Base-by-base conservation (phyloP, 306 rosid genomes). In the Cicer judaicum region DNA sequence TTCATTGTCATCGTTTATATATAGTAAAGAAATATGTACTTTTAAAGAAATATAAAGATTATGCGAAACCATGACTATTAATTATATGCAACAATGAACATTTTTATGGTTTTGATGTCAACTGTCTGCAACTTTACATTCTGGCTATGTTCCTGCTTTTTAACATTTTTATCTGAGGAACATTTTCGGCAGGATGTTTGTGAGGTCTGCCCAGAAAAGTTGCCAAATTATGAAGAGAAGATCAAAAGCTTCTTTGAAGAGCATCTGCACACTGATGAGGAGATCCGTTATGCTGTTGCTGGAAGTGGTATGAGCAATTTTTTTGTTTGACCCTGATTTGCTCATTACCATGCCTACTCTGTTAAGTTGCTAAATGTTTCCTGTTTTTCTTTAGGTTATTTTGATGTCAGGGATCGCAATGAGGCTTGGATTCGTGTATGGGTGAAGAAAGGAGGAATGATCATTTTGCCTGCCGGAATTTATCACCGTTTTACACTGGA, bases 401-500 rank as follows among this genome's bases (percentile, higher is more conserved):
- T 95, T 84, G 99, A 95, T 86, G 97, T 95, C 11, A 85, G 99
- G 90, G 92, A 95, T 80, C 70, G 13, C 43, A 81, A 86, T 73
- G 99, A 95, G 1, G 86, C 84, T 59, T 95, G 99, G 99, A 95
- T 95, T 78, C 98, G 97, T 29, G 88, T 95, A 16, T 90, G 92
- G 92, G 38, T 95, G 64, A 92, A 92, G 86, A 95, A 95, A 84
- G 99, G 98, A 24, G 99, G 93, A 73, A 64, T 95, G 97, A 95
- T 95, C 80, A 84, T 95, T 77, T 88, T 95, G 83, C 98, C 99
- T 65, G 98, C 99, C 75, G 99, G 99, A 73, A 92, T 92, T 24
- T 95, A 95, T 70, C 98, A 95, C 72, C 98, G 98, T 64, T 95
- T 95, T 79, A 95, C 99, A n/a, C 79, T 92, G 54, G 99, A 95